phyloP scores from a whole-genome alignment of 805 yeast species.

The Saccharomycodes ludwigii region DNA sequence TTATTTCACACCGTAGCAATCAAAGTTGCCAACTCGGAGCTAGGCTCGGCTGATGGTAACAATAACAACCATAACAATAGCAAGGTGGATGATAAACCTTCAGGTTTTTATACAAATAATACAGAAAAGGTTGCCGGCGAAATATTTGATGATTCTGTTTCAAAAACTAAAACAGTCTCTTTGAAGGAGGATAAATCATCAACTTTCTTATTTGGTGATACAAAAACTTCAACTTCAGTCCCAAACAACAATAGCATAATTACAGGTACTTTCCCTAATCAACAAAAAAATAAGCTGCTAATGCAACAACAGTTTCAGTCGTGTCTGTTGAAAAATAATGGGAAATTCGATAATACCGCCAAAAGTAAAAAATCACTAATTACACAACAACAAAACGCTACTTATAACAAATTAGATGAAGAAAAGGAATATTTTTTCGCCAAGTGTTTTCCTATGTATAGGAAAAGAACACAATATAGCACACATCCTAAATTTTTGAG shows the following conservation, averaged over 20 bases:
- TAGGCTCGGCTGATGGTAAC: conserved; percentile 1
- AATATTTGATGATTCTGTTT: conserved; percentile 12
- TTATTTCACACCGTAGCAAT: conserved; percentile 24
- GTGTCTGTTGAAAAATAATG: not conserved
- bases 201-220: too few relatives aligned
- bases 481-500: conserved; percentile 41
- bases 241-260: conserved; percentile 1
- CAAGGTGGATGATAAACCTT: not conserved
- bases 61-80: not conserved
- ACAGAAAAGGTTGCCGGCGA: conserved; percentile 1
- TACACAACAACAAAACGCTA: conserved; percentile 22
- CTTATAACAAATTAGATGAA: conserved; percentile 29
- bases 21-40: conserved; percentile 6
- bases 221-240: conserved; percentile 1
- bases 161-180: conserved; percentile 16
- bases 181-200: conserved; percentile 9
- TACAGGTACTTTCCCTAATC: conserved; percentile 2
- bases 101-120: not conserved
- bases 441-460: conserved; percentile 72
- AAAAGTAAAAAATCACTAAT: conserved; percentile 1
- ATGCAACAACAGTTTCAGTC: conserved; percentile 2
- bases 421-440: conserved; percentile 56
- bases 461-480: conserved; percentile 43
- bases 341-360: conserved; percentile 6
- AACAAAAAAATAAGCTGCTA: conserved; percentile 3